Percentiles rank a stretch among this genome's conserved stretches.
These are phyloP conservation scores for Coriolopsis trogii DNA, from an alignment of 1,284 basidiomycete genomes.

Conservation along the genomic window DNA sequence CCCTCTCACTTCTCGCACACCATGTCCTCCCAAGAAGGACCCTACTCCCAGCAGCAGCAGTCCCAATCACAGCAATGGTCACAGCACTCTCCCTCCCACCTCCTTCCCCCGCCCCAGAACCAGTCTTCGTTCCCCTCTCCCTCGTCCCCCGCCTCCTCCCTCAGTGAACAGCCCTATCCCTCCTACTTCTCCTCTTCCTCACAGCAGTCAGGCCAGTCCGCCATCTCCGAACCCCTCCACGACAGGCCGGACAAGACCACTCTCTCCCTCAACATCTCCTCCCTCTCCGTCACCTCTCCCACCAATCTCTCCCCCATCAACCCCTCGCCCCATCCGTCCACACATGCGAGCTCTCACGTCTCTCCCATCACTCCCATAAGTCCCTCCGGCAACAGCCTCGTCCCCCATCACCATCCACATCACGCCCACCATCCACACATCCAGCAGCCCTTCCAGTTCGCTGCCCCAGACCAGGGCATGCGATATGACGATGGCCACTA, in stretches of 20 bases:
- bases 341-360: constrained; percentile 38
- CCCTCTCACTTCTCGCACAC: constrained; percentile 32
- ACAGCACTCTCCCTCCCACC: constrained; percentile 33
- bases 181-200: constrained; percentile 33
- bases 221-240: constrained; percentile 26
- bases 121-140: constrained; percentile 40
- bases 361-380: constrained; percentile 64
- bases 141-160: constrained; percentile 37
- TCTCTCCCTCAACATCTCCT: constrained; percentile 69
- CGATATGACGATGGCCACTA: constrained; percentile 38
- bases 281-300: constrained; percentile 64
- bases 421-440: constrained; percentile 34
- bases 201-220: constrained; percentile 31
- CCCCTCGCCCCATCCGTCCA: constrained; percentile 44
- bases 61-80: constrained; percentile 33
- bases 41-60: constrained; percentile 35
- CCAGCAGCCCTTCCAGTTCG: constrained; percentile 47
- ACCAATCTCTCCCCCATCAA: constrained; percentile 63
- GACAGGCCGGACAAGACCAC: constrained; percentile 36
- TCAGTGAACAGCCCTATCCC: constrained; percentile 36
- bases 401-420: constrained; percentile 34
- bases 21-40: constrained; percentile 36
- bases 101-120: constrained; percentile 36
- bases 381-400: constrained; percentile 42
- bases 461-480: constrained; percentile 36